Conservation (phyloP, 495 filamentous ascomycete genomes). For the Xylaria acuta region DNA sequence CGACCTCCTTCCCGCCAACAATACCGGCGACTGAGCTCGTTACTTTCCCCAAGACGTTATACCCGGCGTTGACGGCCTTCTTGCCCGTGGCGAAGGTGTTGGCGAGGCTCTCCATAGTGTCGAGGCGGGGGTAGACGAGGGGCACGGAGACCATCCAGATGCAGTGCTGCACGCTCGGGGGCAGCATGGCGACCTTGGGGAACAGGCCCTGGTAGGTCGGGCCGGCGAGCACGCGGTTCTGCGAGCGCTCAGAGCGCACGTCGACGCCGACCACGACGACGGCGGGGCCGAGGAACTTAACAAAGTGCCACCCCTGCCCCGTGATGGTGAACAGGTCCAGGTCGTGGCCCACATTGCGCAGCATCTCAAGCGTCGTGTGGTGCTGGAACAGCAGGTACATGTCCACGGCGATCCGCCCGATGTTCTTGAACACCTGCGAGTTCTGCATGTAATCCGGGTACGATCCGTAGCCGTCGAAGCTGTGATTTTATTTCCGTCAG, state of each 20-base stretch:
- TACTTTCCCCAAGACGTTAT: conserved; percentile 93
- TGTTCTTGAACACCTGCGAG: conserved; percentile 97
- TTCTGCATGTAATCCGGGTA: conserved; percentile 99
- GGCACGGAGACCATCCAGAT: conserved; percentile 94
- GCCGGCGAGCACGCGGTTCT: conserved; percentile 90
- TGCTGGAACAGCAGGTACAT: conserved; percentile 99
- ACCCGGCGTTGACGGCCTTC: conserved; percentile 91
- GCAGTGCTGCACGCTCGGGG: conserved; percentile 91
- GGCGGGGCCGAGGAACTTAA: conserved; percentile 93
- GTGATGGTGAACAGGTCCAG: conserved; percentile 96
- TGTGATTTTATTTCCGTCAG: conserved; percentile 43
- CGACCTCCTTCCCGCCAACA: conserved; percentile 90
- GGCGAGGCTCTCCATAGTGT: conserved; percentile 86
- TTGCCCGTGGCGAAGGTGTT: conserved; percentile 94
- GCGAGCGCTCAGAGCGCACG: conserved; percentile 88
- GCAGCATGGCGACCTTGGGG: conserved; percentile 92
- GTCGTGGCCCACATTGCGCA: conserved; percentile 84
- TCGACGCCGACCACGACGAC: conserved; percentile 90
- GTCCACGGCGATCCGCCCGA: conserved; percentile 94
- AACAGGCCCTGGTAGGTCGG: conserved; percentile 97
- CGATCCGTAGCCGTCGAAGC: conserved; percentile 96
- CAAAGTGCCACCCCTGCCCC: conserved; percentile 95
- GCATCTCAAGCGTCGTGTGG: conserved; percentile 92
- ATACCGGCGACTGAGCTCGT: conserved; percentile 93
- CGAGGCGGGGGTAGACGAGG: conserved; percentile 87